phyloP scores from a whole-genome alignment of 768 basidiomycete genomes.

The Macrocybe gigantea region DNA sequence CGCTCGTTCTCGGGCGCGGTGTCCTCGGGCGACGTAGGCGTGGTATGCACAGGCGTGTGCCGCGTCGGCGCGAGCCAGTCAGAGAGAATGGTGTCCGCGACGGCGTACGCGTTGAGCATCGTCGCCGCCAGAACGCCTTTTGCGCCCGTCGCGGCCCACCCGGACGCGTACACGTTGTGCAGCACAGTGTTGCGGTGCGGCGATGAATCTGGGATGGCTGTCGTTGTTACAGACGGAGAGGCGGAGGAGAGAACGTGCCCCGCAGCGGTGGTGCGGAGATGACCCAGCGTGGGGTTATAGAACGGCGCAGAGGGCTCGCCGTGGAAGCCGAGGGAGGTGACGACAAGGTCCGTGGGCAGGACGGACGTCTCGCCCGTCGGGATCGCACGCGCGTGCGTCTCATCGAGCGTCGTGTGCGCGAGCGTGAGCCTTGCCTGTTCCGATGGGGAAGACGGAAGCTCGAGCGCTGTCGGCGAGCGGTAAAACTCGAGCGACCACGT shows the following conservation, averaged over 20 bases:
- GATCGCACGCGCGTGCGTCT: conserved; percentile 38
- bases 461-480: conserved; percentile 56
- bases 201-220: too few relatives aligned
- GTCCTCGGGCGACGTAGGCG: conserved; percentile 5
- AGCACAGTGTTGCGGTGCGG: conserved; percentile 12
- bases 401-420: conserved; percentile 56
- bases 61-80: conserved; percentile 36
- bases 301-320: conserved; percentile 55
- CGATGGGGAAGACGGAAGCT: conserved; percentile 16
- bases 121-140: conserved; percentile 88
- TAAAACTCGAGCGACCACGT: conserved; percentile 84
- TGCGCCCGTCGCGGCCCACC: conserved; percentile 92
- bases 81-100: conserved; percentile 63
- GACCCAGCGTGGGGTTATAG: conserved; percentile 50
- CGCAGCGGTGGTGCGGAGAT: conserved; percentile 48
- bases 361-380: conserved; percentile 49
- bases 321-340: conserved; percentile 86
- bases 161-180: conserved; percentile 79
- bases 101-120: conserved; percentile 86
- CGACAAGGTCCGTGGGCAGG: conserved; percentile 66
- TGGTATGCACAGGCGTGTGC: conserved; percentile 4
- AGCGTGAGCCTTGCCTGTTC: conserved; percentile 41
- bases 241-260: conserved; percentile 38
- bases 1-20: conserved; percentile 6
- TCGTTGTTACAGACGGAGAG: neutral